Base-by-base conservation (phyloP, 768 basidiomycete species). In the Lactifluus hygrophoroides region DNA sequence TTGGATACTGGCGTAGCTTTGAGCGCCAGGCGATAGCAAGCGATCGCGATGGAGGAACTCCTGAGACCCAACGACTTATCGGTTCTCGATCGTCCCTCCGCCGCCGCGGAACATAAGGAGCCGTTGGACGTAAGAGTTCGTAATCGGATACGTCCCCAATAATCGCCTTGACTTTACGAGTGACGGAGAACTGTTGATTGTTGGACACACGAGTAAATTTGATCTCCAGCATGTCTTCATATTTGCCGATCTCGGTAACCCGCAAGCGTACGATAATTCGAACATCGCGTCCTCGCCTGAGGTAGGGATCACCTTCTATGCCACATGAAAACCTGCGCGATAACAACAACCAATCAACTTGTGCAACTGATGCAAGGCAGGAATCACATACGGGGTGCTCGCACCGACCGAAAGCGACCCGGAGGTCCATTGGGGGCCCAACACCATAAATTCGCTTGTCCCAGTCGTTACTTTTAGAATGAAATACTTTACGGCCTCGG, bases 181-280 rank as follows among this genome's bases (percentile, higher is more conserved):
- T 51, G 3, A 57, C 50, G 13, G 34, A 35, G 16, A 57, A 57
- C 6, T 37, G 56, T 9, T 57, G 40, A 2, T 17, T 11, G 34
- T 27, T 51, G n/a, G 49, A 45, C 3, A 57, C 14, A 19, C 56
- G 32, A 19, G 19, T 1, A 32, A 57, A 57, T 51, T 35, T 51
- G 13, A 57, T 57, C 56, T 57, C 56, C 42, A 57, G 34, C 4
- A 42, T 57, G 32, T 57, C 56, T 50, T 57, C 42, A 16, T 57
- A 51, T 27, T 10, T 43, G 14, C 56, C 56, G 3, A 57, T 57
- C 27, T 28, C 43, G n/a, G 56, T 17, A 16, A 21, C 42, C 3
- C 25, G 19, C 48, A 51, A 19, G 42, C 42, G 42, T 17, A 57
- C 40, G 2, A 45, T 17, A 10, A 57, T 37, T 13, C 43, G 49